Evolutionary conservation across 768 basidiomycete genomes (phyloP).

Genomic region (Candolleomyces eurysporus): DNA sequence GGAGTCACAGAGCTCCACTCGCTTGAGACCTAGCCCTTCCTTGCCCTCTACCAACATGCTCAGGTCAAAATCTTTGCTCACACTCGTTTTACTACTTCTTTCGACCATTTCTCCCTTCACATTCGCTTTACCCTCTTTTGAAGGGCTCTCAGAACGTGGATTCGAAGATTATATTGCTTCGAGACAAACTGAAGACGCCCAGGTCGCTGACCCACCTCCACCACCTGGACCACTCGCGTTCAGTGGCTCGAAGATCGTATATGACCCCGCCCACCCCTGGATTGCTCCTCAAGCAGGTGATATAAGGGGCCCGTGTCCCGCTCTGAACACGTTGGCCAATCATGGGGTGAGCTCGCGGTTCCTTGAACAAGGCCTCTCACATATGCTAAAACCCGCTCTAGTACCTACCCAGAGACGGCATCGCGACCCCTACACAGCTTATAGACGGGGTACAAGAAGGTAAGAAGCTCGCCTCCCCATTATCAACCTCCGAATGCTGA

Average conservation of each 20-base stretch:
- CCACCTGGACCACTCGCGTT: constrained; percentile 9
- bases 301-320: constrained; percentile 17
- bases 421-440: constrained; percentile 15
- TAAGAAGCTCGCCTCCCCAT: background rate
- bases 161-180: too few relatives aligned
- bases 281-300: constrained; percentile 5
- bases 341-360: constrained; percentile 13
- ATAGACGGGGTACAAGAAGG: constrained; percentile 17
- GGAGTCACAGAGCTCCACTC: too few relatives aligned
- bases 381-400: background rate
- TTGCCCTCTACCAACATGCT: too few relatives aligned
- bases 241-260: constrained; percentile 8
- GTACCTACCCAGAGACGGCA: constrained; percentile 15
- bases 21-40: too few relatives aligned
- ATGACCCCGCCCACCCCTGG: constrained; percentile 11
- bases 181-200: too few relatives aligned
- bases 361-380: too few relatives aligned
- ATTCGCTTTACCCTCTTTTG: too few relatives aligned
- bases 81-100: too few relatives aligned
- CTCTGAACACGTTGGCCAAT: constrained; percentile 16
- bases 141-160: too few relatives aligned
- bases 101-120: too few relatives aligned
- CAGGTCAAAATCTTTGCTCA: too few relatives aligned
- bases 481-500: background rate
- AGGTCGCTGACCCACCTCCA: too few relatives aligned